A percentile compares a stretch with the other conserved stretches of the same genome.
phyloP scores from a whole-genome alignment of 371 early-diverging fungal species.

The Smittium culicis region DNA sequence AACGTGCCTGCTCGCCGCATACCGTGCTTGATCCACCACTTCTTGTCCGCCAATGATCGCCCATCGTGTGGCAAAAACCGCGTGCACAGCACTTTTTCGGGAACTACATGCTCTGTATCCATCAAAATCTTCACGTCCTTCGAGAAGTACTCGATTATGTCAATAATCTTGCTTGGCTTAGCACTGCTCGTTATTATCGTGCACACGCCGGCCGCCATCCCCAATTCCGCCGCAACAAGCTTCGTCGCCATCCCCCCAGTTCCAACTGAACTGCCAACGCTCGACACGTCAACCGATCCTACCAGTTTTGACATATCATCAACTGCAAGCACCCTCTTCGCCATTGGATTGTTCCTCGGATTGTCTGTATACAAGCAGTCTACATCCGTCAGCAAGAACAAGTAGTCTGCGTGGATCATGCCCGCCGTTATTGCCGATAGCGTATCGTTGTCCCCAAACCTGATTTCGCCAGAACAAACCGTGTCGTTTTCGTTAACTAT shows the following conservation, averaged over 20 bases:
- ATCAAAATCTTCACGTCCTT: slow-evolving; percentile 17
- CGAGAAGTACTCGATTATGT: slow-evolving; percentile 52
- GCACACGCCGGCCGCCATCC: slow-evolving; percentile 77
- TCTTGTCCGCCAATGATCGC: slow-evolving; percentile 72
- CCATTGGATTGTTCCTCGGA: slow-evolving; percentile 75
- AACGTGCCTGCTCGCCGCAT: slow-evolving; percentile 72
- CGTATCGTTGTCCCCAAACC: slow-evolving; percentile 95
- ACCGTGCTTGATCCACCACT: slow-evolving; percentile 94
- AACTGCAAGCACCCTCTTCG: slow-evolving; percentile 61
- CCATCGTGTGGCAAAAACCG: slow-evolving; percentile 64
- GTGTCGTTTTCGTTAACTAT: slow-evolving; percentile 97
- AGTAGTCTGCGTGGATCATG: slow-evolving; percentile 86
- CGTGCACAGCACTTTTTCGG: slow-evolving; percentile 44
- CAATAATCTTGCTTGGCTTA: slow-evolving; percentile 54
- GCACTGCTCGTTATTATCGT: slow-evolving; percentile 75
- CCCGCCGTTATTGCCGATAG: slow-evolving; percentile 92
- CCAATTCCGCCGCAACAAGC: slow-evolving; percentile 88
- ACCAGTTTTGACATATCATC: slow-evolving; percentile 61
- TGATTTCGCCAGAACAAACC: slow-evolving; percentile 76
- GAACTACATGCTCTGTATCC: slow-evolving; percentile 27
- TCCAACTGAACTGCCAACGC: slow-evolving; percentile 75
- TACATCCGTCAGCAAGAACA: slow-evolving; percentile 92
- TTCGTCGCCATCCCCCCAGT: slow-evolving; percentile 97
- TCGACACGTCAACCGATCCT: slow-evolving; percentile 57
- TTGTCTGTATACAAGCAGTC: slow-evolving; percentile 89